phyloP scores from a whole-genome alignment of 2,329 filamentous ascomycete species.

The Amesomyces nigricolor region DNA sequence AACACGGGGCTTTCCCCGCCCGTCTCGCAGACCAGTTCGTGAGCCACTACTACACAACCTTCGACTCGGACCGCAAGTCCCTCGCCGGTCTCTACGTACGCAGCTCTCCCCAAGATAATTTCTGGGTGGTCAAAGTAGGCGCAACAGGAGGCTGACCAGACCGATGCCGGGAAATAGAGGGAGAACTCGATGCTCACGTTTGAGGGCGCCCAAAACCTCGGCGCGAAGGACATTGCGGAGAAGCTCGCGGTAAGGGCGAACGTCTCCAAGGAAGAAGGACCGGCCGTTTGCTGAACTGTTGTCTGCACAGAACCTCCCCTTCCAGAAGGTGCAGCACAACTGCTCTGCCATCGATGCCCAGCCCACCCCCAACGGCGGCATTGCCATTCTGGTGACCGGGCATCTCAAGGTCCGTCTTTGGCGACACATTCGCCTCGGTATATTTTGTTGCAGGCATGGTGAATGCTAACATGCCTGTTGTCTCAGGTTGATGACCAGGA shows the following conservation, averaged over 20 bases:
- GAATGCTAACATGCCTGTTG: conserved; percentile 3
- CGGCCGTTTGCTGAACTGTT: conserved; percentile 20
- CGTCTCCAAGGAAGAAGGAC: background rate
- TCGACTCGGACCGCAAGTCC: conserved; percentile 64
- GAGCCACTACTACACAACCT: conserved; percentile 82
- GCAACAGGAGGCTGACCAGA: conserved; percentile 3
- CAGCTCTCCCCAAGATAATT: background rate
- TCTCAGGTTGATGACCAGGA: conserved; percentile 75
- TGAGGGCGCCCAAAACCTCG: conserved; percentile 64
- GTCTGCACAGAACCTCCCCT: conserved; percentile 62
- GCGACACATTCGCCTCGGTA: too few relatives aligned
- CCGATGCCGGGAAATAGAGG: conserved; percentile 48
- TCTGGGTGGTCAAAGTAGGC: background rate
- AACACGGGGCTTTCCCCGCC: conserved; percentile 4
- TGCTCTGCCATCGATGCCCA: conserved; percentile 77
- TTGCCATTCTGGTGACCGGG: conserved; percentile 85
- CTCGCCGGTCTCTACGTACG: conserved; percentile 77
- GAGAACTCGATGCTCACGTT: conserved; percentile 90
- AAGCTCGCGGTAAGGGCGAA: conserved; percentile 66
- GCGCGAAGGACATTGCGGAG: conserved; percentile 61
- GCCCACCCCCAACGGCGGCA: conserved; percentile 63
- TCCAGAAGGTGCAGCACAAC: conserved; percentile 74
- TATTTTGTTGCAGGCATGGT: background rate
- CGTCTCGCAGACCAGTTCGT: conserved; percentile 70
- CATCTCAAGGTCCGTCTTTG: conserved; percentile 62